Conservation (phyloP, 768 basidiomycete genomes). For the Termitomyces sp. region DNA sequence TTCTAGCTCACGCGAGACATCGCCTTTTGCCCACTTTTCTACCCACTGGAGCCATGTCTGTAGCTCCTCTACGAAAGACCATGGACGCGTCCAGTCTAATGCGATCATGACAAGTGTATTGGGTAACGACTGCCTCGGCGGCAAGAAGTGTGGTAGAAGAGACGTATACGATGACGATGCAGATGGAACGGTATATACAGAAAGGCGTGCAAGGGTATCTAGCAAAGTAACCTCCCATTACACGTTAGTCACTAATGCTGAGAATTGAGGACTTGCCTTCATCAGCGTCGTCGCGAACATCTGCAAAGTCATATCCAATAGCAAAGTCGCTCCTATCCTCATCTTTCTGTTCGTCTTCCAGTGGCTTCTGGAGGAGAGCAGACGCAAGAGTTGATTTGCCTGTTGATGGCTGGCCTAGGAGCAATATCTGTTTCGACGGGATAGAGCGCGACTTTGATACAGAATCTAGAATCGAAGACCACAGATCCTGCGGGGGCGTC, state of each 20-base stretch:
- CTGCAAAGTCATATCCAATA: slow-evolving; percentile 89
- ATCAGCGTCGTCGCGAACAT: slow-evolving; percentile 88
- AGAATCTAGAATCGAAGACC: slow-evolving; percentile 90
- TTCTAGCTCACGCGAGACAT: slow-evolving; percentile 66
- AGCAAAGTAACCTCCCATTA: slow-evolving; percentile 1
- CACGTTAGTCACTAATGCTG: neutral
- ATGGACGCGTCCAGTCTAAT: slow-evolving; percentile 94
- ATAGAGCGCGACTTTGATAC: slow-evolving; percentile 79
- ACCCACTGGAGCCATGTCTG: slow-evolving; percentile 85
- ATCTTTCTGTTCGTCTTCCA: slow-evolving; percentile 52
- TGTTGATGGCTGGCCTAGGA: slow-evolving; percentile 76
- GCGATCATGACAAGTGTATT: slow-evolving; percentile 81
- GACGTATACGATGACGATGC: slow-evolving; percentile 66
- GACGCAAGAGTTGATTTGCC: slow-evolving; percentile 78
- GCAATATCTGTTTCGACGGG: slow-evolving; percentile 82
- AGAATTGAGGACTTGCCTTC: slow-evolving; percentile 60
- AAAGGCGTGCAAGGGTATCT: slow-evolving; percentile 89
- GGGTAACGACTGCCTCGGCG: slow-evolving; percentile 60
- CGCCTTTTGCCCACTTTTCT: slow-evolving; percentile 74
- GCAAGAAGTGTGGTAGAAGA: slow-evolving; percentile 75
- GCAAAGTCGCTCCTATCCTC: slow-evolving; percentile 73
- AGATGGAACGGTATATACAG: slow-evolving; percentile 88
- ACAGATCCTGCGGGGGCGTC: slow-evolving; percentile 76
- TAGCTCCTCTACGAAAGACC: slow-evolving; percentile 85
- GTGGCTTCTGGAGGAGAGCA: slow-evolving; percentile 66